A percentile compares a stretch with the other conserved stretches of the same genome.
Evolutionary conservation across 805 yeast genomes (phyloP).

Genomic region (Yarrowia divulgata): DNA sequence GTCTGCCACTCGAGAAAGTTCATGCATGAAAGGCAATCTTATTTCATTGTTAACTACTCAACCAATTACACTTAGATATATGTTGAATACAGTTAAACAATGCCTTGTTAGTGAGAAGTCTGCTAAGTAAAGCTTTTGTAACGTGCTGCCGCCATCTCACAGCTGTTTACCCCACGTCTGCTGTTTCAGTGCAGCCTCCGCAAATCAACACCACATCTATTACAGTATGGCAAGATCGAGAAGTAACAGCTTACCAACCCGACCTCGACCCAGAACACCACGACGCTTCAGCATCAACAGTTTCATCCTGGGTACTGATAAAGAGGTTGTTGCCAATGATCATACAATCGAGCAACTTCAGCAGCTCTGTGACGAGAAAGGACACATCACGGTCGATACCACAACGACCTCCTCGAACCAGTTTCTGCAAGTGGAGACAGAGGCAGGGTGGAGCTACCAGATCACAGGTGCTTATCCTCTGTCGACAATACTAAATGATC

Average conservation of each 20-base stretch:
- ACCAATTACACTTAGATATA: no score
- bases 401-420: slow-evolving; percentile 66
- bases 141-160: background rate
- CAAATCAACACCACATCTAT: background rate
- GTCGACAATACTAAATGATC: slow-evolving; percentile 83
- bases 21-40: no score
- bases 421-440: slow-evolving; percentile 80
- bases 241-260: slow-evolving; percentile 11
- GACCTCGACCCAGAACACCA: background rate
- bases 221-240: slow-evolving; percentile 2
- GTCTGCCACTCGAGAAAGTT: no score
- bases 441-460: slow-evolving; percentile 79
- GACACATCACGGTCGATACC: slow-evolving; percentile 85
- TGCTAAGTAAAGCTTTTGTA: no score
- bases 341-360: slow-evolving; percentile 54
- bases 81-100: no score
- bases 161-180: slow-evolving; percentile 3
- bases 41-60: no score
- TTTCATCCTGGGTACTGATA: background rate
- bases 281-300: slow-evolving; percentile 4
- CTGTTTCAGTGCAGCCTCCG: no score
- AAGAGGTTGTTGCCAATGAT: background rate
- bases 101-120: no score
- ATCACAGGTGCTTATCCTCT: slow-evolving; percentile 90
- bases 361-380: slow-evolving; percentile 86